A percentile compares a stretch with the other conserved stretches of the same genome.
Evolutionary conservation across 345 rosid species (phyloP).

Genomic region (Populus davidiana): DNA sequence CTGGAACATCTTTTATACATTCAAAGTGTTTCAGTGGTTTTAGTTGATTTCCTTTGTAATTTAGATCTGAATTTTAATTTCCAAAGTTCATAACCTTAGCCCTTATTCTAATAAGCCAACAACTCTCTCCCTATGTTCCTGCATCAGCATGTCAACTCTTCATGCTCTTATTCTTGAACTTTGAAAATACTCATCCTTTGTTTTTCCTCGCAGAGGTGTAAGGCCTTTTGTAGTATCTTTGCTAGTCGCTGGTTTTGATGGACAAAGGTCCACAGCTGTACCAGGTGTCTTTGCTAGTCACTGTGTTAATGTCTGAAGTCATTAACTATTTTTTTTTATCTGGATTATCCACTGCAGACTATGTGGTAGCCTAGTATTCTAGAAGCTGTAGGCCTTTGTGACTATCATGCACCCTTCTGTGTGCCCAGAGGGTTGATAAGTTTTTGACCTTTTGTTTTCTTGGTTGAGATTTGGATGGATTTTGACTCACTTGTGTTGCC

Average conservation of each 20-base stretch:
- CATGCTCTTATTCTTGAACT: background rate
- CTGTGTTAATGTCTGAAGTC: background rate
- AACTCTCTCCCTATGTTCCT: background rate
- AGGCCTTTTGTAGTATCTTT: conserved; percentile 96
- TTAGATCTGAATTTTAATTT: background rate
- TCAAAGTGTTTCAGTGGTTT: background rate
- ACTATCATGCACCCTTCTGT: background rate
- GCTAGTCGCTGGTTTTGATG: conserved; percentile 87
- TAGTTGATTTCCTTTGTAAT: background rate
- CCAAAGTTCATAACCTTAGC: background rate
- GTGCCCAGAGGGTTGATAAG: background rate
- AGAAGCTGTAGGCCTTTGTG: background rate
- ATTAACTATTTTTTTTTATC: background rate
- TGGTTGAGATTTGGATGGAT: background rate
- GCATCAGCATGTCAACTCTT: background rate
- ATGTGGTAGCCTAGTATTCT: background rate
- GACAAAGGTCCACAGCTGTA: conserved; percentile 7
- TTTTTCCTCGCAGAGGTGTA: conserved; percentile 60
- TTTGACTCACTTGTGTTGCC: background rate
- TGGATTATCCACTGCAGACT: background rate
- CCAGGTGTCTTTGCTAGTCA: conserved; percentile 48
- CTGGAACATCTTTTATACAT: background rate
- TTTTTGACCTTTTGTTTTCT: background rate
- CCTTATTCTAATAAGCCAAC: background rate
- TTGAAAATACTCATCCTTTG: background rate